Evolutionary conservation across 1,284 basidiomycete species (phyloP).

Genomic region (Sanghuangporus baumii): DNA sequence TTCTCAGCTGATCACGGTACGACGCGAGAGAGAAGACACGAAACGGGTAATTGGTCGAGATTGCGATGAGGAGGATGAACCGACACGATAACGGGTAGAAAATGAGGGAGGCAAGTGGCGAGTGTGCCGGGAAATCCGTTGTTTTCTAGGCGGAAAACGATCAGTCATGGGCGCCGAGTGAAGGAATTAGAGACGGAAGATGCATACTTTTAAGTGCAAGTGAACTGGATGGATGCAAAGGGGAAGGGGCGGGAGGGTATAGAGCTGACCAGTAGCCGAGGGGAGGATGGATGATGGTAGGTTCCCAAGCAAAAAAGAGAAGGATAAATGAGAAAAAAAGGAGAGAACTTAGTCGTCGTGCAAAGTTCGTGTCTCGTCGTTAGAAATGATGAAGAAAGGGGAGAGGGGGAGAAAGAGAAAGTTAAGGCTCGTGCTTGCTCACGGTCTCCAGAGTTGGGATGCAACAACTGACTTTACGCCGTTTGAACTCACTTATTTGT

Average conservation of each 20-base stretch:
- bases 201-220: not conserved
- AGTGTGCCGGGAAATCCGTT: not conserved
- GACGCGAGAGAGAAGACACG: constrained; percentile 27
- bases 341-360: constrained; percentile 46
- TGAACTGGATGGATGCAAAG: not conserved
- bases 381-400: constrained; percentile 19
- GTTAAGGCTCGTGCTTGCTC: constrained; percentile 4
- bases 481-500: not conserved
- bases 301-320: constrained; percentile 23
- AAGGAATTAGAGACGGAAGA: constrained; percentile 15
- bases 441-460: not conserved
- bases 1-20: constrained; percentile 27
- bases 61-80: not conserved
- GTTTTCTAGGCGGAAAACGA: not conserved
- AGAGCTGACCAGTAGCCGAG: not conserved
- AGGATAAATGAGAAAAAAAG: constrained; percentile 24
- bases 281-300: constrained; percentile 24
- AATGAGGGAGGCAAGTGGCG: constrained; percentile 7
- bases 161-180: constrained; percentile 7
- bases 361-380: constrained; percentile 67
- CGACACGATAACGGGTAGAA: not conserved
- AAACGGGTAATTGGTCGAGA: constrained; percentile 8
- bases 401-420: not conserved
- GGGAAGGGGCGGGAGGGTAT: not conserved
- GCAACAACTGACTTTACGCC: not conserved